Evolutionary conservation across 805 yeast genomes (phyloP).

Genomic region (Zygotorulaspora florentina): DNA sequence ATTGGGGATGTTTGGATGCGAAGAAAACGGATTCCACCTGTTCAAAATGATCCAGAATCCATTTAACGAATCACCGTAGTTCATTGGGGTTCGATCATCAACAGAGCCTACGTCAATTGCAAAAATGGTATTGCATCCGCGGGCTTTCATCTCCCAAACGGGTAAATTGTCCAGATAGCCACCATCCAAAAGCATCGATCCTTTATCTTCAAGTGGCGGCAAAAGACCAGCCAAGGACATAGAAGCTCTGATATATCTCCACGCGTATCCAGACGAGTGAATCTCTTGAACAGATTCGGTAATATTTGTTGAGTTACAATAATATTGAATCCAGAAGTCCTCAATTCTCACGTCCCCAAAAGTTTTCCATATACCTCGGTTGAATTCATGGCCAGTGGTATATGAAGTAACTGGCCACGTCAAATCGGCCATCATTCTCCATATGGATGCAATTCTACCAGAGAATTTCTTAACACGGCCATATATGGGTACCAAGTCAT

Average conservation of each 20-base stretch:
- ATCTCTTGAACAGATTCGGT: slow-evolving; percentile 94
- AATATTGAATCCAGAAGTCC: slow-evolving; percentile 90
- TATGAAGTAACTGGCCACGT: slow-evolving; percentile 94
- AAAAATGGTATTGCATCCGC: slow-evolving; percentile 81
- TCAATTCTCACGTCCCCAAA: slow-evolving; percentile 91
- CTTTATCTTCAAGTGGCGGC: slow-evolving; percentile 81
- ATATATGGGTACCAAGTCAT: slow-evolving; percentile 84
- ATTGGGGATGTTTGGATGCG: slow-evolving; percentile 83
- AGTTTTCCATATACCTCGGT: slow-evolving; percentile 95
- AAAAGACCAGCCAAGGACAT: slow-evolving; percentile 93
- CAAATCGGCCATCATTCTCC: slow-evolving; percentile 81
- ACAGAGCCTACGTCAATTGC: slow-evolving; percentile 96
- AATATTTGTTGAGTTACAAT: slow-evolving; percentile 88
- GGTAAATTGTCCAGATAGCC: slow-evolving; percentile 94
- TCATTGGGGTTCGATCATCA: slow-evolving; percentile 86
- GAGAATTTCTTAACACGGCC: slow-evolving; percentile 87
- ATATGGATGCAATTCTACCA: slow-evolving; percentile 71
- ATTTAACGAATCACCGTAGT: slow-evolving; percentile 86
- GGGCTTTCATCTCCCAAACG: slow-evolving; percentile 82
- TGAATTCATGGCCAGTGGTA: slow-evolving; percentile 95
- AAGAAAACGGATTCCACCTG: slow-evolving; percentile 85
- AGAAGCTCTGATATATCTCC: slow-evolving; percentile 94
- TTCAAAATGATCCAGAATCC: slow-evolving; percentile 89
- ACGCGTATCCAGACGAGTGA: slow-evolving; percentile 86
- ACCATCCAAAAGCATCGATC: slow-evolving; percentile 91